phyloP scores from a whole-genome alignment of 805 yeast species.

The Schwanniomyces pseudopolymorphus region DNA sequence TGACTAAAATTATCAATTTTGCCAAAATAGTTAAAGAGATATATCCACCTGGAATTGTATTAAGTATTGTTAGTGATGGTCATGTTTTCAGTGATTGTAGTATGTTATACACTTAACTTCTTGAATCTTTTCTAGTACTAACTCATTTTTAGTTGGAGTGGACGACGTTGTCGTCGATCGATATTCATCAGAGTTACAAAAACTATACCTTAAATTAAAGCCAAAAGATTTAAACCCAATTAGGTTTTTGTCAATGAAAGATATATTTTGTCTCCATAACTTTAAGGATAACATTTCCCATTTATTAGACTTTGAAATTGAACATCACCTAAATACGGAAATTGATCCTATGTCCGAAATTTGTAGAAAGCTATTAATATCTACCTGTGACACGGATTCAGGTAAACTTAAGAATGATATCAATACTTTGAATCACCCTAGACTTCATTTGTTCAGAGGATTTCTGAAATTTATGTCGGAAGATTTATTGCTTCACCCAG shows the following conservation, averaged over 20 bases:
- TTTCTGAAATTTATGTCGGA: slow-evolving; percentile 60
- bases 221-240: slow-evolving; percentile 28
- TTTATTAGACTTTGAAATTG: slow-evolving; percentile 22
- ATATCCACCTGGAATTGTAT: slow-evolving; percentile 55
- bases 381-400: slow-evolving; percentile 39
- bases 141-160: slow-evolving; percentile 43
- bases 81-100: slow-evolving; percentile 63
- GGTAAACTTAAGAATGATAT: slow-evolving; percentile 35
- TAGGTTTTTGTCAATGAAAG: slow-evolving; percentile 34
- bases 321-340: slow-evolving; percentile 32
- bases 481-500: slow-evolving; percentile 47
- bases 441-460: slow-evolving; percentile 54
- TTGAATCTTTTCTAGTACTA: neutral
- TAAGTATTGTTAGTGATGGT: slow-evolving; percentile 62
- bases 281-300: slow-evolving; percentile 11
- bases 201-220: slow-evolving; percentile 37
- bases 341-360: slow-evolving; percentile 32
- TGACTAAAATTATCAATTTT: slow-evolving; percentile 30
- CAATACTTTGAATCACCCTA: slow-evolving; percentile 44
- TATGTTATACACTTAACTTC: slow-evolving; percentile 9
- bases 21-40: slow-evolving; percentile 27
- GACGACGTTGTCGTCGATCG: slow-evolving; percentile 53
- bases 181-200: slow-evolving; percentile 45
- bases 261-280: slow-evolving; percentile 26
- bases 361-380: slow-evolving; percentile 35